phyloP scores from a whole-genome alignment of 1,284 basidiomycete species.

The Marasmius fiardii region DNA sequence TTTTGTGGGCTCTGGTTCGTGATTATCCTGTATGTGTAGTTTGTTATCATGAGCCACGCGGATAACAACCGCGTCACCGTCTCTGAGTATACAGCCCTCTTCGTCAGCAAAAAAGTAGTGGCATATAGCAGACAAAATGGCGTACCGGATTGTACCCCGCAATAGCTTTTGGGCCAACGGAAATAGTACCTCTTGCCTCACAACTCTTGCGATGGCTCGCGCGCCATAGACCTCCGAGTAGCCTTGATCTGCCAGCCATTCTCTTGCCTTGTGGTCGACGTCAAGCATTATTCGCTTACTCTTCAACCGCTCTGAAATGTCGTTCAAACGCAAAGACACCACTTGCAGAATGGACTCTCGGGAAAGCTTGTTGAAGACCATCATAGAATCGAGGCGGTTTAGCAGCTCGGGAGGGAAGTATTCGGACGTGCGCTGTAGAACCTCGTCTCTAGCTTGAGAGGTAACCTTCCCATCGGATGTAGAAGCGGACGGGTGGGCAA shows the following conservation, averaged over 20 bases:
- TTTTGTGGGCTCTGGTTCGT: constrained; percentile 12
- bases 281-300: constrained; percentile 71
- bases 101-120: not conserved
- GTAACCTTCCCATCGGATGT: constrained; percentile 68
- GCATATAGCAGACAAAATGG: constrained; percentile 8
- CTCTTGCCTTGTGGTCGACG: constrained; percentile 59
- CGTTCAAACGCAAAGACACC: constrained; percentile 71
- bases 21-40: constrained; percentile 31
- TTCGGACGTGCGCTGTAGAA: constrained; percentile 73
- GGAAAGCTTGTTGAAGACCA: constrained; percentile 89
- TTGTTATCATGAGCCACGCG: constrained; percentile 15
- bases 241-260: constrained; percentile 78
- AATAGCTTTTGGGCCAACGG: constrained; percentile 76
- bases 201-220: constrained; percentile 78
- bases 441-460: constrained; percentile 56
- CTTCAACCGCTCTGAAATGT: constrained; percentile 68
- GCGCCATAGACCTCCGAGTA: constrained; percentile 89
- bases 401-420: constrained; percentile 91
- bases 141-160: constrained; percentile 70
- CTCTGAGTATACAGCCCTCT: constrained; percentile 18
- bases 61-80: constrained; percentile 29
- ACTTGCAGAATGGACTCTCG: constrained; percentile 72
- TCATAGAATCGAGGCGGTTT: constrained; percentile 84
- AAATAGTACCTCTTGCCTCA: constrained; percentile 75
- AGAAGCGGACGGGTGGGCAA: constrained; percentile 68